phyloP scores from a whole-genome alignment of 257 asterid species.

The Thymus quinquecostatus region DNA sequence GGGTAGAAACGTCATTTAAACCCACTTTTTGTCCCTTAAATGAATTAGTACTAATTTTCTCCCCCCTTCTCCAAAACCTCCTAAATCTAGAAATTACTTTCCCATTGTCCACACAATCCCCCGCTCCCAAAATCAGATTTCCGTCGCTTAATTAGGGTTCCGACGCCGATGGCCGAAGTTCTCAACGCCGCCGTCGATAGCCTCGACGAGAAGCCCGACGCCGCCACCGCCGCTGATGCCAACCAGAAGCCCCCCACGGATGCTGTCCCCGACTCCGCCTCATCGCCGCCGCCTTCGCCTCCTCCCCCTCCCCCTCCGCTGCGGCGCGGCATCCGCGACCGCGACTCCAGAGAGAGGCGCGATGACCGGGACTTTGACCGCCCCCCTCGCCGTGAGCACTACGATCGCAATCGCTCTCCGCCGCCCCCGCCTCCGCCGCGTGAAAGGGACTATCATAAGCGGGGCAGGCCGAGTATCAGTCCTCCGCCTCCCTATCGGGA shows the following conservation, averaged over 20 bases:
- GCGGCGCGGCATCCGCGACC: conserved; percentile 29
- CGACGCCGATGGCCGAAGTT: conserved; percentile 48
- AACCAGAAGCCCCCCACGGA: conserved; percentile 23
- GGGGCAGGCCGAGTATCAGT: conserved; percentile 26
- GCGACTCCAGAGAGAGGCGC: conserved; percentile 28
- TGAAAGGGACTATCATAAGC: conserved; percentile 28
- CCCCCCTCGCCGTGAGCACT: conserved; percentile 33
- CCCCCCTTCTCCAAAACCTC: conserved; percentile 5
- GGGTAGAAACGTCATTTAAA: conserved; percentile 14
- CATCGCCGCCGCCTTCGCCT: conserved; percentile 30
- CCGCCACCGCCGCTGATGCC: neutral
- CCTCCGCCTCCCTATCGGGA: conserved; percentile 34
- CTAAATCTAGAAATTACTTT: conserved; percentile 32
- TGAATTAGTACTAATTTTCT: neutral
- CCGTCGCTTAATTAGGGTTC: conserved; percentile 36
- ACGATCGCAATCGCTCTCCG: conserved; percentile 34
- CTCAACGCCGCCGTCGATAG: conserved; percentile 37
- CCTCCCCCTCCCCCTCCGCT: conserved; percentile 33
- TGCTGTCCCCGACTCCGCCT: conserved; percentile 12
- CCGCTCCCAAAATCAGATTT: neutral
- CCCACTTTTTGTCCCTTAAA: neutral
- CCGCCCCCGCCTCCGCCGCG: conserved; percentile 33
- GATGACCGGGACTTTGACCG: conserved; percentile 36
- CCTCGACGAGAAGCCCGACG: conserved; percentile 32
- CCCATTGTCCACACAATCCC: conserved; percentile 5